A percentile compares a stretch with the other conserved stretches of the same genome.
Conservation (phyloP, 1,139 yeast genomes). For the Magnusiomyces tetraspermus region DNA sequence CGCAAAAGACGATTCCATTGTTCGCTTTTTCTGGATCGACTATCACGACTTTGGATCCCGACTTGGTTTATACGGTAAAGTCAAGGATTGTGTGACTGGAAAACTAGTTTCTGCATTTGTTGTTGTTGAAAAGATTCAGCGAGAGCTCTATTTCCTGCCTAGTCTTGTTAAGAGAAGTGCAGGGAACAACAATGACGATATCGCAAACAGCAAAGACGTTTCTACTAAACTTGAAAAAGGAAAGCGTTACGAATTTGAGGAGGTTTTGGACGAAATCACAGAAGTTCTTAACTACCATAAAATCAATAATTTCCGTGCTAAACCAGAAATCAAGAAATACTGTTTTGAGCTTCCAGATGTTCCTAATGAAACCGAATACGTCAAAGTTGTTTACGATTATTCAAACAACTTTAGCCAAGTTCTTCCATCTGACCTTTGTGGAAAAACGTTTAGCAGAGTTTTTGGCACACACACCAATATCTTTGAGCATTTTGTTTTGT, state of each 20-base stretch:
- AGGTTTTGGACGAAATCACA: slow-evolving; percentile 68
- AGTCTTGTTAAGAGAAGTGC: slow-evolving; percentile 30
- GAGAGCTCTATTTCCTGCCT: slow-evolving; percentile 76
- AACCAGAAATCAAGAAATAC: slow-evolving; percentile 66
- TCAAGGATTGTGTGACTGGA: slow-evolving; percentile 33
- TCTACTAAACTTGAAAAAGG: slow-evolving; percentile 21
- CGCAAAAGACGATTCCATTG: slow-evolving; percentile 35
- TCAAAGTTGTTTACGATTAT: slow-evolving; percentile 69
- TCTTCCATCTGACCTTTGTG: slow-evolving; percentile 56
- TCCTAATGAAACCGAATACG: slow-evolving; percentile 72
- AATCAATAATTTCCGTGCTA: slow-evolving; percentile 53
- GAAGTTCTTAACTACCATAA: slow-evolving; percentile 55
- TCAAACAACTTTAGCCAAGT: slow-evolving; percentile 25
- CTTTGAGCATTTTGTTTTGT: slow-evolving; percentile 79
- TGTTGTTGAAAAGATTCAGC: slow-evolving; percentile 58
- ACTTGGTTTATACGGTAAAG: slow-evolving; percentile 73
- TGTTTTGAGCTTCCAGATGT: slow-evolving; percentile 79
- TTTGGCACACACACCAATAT: slow-evolving; percentile 70
- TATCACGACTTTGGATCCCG: slow-evolving; percentile 67
- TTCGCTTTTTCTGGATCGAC: slow-evolving; percentile 86
- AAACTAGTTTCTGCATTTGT: slow-evolving; percentile 65
- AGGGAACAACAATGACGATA: slow-evolving; percentile 6
- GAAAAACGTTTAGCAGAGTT: slow-evolving; percentile 67
- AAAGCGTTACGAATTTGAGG: slow-evolving; percentile 42
- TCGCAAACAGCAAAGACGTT: slow-evolving; percentile 22